Evolutionary conservation across 768 basidiomycete genomes (phyloP).

Genomic region (Steccherinum ochraceum): DNA sequence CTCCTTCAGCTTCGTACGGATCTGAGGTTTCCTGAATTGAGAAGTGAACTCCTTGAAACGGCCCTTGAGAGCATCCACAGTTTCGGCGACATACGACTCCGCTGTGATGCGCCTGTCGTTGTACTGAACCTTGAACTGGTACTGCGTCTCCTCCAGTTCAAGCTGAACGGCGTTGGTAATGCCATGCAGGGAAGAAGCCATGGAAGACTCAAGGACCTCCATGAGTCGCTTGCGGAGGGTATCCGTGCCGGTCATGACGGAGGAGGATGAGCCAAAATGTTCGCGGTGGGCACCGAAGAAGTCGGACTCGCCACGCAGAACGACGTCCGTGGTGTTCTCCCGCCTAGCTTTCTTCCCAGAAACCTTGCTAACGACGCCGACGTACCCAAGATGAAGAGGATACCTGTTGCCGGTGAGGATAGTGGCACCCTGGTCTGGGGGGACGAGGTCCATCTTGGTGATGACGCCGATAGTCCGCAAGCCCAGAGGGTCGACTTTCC

Average conservation of each 20-base stretch:
- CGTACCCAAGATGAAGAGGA: slow-evolving; percentile 95
- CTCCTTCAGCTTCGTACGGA: slow-evolving; percentile 80
- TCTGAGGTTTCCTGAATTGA: slow-evolving; percentile 84
- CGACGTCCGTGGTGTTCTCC: slow-evolving; percentile 43
- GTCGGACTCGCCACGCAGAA: slow-evolving; percentile 53
- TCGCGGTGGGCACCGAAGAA: slow-evolving; percentile 63
- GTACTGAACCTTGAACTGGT: slow-evolving; percentile 99
- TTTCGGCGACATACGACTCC: slow-evolving; percentile 97
- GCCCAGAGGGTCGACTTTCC: slow-evolving; percentile 92
- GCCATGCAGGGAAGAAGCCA: slow-evolving; percentile 92
- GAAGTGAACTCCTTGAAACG: slow-evolving; percentile 82
- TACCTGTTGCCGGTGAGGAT: slow-evolving; percentile 90
- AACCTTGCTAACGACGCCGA: slow-evolving; percentile 91
- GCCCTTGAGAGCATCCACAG: slow-evolving; percentile 86
- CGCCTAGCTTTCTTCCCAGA: slow-evolving; percentile 47
- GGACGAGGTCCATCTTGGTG: slow-evolving; percentile 98
- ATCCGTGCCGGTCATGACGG: slow-evolving; percentile 86
- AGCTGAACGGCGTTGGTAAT: slow-evolving; percentile 97
- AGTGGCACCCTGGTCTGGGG: slow-evolving; percentile 71
- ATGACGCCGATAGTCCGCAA: slow-evolving; percentile 95
- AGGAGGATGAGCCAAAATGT: slow-evolving; percentile 52
- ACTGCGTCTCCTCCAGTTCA: slow-evolving; percentile 93
- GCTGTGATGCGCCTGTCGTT: slow-evolving; percentile 93
- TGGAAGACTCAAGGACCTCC: slow-evolving; percentile 96
- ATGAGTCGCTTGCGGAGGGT: slow-evolving; percentile 87